A percentile compares a stretch with the other conserved stretches of the same genome.
Evolutionary conservation across 306 rosid genomes (phyloP).

Genomic region (Canavalia ensiformis): DNA sequence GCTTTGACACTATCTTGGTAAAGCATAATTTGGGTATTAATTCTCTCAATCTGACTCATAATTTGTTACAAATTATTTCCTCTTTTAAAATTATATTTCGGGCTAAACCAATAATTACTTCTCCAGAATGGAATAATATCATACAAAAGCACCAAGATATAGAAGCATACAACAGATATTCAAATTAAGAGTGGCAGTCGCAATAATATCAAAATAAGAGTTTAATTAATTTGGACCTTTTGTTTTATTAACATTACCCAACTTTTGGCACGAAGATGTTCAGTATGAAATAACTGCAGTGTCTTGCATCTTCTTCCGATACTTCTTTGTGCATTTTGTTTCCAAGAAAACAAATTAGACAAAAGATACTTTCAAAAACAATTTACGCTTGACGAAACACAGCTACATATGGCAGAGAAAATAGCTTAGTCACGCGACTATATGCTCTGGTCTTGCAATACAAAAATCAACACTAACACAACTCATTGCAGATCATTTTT

Average conservation of each 20-base stretch:
- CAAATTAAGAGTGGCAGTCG: too few relatives aligned
- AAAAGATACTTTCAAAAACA: not conserved
- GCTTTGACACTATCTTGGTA: too few relatives aligned
- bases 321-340: not conserved
- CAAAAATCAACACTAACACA: slow-evolving; percentile 35
- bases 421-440: slow-evolving; percentile 13
- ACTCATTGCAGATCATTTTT: slow-evolving; percentile 22
- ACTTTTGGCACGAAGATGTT: not conserved
- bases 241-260: not conserved
- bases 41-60: too few relatives aligned
- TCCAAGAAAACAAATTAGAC: not conserved
- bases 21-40: too few relatives aligned
- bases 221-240: too few relatives aligned
- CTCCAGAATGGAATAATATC: too few relatives aligned
- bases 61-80: too few relatives aligned
- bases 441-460: slow-evolving; percentile 26
- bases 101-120: too few relatives aligned
- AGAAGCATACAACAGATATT: too few relatives aligned
- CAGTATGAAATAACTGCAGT: not conserved
- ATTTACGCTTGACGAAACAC: not conserved
- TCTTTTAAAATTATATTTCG: too few relatives aligned
- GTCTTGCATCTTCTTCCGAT: not conserved
- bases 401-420: not conserved
- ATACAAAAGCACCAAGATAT: too few relatives aligned
- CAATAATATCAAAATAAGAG: too few relatives aligned